phyloP scores from a whole-genome alignment of 1,139 yeast genomes.

The Suhomyces coccinellae region DNA sequence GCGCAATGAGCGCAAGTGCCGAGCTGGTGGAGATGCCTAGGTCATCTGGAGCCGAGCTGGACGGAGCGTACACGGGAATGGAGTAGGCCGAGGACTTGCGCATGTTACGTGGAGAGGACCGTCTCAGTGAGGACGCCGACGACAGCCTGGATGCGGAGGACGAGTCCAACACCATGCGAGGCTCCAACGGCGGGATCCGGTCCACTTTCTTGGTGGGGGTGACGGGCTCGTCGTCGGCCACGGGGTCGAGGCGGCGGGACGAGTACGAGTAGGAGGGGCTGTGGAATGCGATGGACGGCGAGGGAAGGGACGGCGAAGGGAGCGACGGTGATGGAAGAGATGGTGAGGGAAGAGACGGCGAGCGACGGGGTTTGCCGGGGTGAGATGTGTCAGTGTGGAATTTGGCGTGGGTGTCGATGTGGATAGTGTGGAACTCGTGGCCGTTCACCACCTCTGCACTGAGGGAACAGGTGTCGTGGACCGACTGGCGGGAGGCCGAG shows the following conservation, averaged over 20 bases:
- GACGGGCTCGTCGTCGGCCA: constrained; percentile 4
- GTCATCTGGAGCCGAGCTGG: neutral
- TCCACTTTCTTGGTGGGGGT: constrained; percentile 3
- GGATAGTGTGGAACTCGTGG: too few relatives aligned
- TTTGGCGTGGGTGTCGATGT: too few relatives aligned
- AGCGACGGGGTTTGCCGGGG: too few relatives aligned
- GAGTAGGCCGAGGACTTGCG: constrained; percentile 1
- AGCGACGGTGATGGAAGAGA: too few relatives aligned
- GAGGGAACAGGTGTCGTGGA: constrained; percentile 2
- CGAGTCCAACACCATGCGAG: neutral
- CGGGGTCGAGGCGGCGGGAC: constrained; percentile 1
- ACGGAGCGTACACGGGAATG: neutral
- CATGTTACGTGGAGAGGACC: neutral
- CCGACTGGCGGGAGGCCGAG: constrained; percentile 1
- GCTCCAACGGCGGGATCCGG: neutral
- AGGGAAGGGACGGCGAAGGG: neutral
- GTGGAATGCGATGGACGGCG: neutral
- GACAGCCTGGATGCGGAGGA: neutral
- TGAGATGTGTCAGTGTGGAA: too few relatives aligned
- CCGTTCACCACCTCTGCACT: neutral
- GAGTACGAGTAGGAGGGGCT: neutral
- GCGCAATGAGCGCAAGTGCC: constrained; percentile 1
- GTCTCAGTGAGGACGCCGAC: neutral
- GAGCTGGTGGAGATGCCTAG: constrained; percentile 7
- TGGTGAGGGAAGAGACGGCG: too few relatives aligned